Conservation (phyloP, 139 green algal species). For the Gonium pectorale region DNA sequence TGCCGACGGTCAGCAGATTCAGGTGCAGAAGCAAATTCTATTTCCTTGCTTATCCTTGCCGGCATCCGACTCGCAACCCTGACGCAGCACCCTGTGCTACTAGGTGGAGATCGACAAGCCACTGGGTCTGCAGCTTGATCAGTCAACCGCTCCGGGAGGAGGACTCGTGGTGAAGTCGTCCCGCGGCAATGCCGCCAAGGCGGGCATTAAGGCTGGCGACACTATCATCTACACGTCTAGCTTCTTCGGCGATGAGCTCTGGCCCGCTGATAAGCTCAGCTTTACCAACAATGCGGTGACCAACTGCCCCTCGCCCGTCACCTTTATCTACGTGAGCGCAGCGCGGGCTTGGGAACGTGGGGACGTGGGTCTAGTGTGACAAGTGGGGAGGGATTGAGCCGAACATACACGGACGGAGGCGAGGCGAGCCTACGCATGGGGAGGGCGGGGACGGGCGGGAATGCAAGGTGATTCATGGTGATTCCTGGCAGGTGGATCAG, state of each 20-base stretch:
- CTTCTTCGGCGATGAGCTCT: constrained; percentile 99
- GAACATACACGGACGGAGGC: too few species aligned
- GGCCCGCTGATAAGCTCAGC: constrained; percentile 87
- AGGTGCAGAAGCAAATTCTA: not conserved
- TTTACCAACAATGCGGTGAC: constrained; percentile 65
- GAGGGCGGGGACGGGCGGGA: too few species aligned
- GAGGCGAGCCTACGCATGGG: too few species aligned
- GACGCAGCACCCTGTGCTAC: not conserved
- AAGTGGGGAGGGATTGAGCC: too few species aligned
- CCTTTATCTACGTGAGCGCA: constrained; percentile 69
- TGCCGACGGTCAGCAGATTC: constrained; percentile 29
- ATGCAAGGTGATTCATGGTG: too few species aligned
- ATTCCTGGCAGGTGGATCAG: not conserved
- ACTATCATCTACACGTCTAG: constrained; percentile 74
- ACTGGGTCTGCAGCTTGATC: constrained; percentile 81
- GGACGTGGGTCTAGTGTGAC: too few species aligned
- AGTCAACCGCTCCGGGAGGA: constrained; percentile 72
- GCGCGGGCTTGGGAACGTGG: too few species aligned
- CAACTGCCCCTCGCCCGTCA: constrained; percentile 78
- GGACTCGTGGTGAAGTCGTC: constrained; percentile 84
- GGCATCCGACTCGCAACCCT: not conserved
- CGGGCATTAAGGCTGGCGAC: constrained; percentile 80
- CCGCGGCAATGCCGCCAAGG: constrained; percentile 93
- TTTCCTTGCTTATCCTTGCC: constrained; percentile 6
- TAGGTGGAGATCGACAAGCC: constrained; percentile 94